Percentiles rank a stretch among this genome's conserved stretches.
Evolutionary conservation across 2,329 filamentous ascomycete species (phyloP).

Genomic region (Neoarthrinium moseri): DNA sequence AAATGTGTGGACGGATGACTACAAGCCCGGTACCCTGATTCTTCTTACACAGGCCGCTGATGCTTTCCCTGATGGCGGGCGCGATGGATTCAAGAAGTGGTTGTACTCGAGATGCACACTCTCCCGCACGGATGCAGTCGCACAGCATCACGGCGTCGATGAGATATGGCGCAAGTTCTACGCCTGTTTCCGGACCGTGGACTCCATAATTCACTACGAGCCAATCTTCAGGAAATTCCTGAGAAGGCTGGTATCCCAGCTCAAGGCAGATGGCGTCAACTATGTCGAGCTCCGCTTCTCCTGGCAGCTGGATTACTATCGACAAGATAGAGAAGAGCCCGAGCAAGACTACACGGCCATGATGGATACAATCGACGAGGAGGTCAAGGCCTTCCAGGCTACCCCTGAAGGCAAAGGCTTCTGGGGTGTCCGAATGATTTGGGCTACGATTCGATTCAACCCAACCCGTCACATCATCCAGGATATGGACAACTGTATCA

Average conservation of each 20-base stretch:
- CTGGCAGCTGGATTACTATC: slow-evolving; percentile 71
- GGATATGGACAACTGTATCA: slow-evolving; percentile 85
- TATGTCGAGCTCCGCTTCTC: slow-evolving; percentile 80
- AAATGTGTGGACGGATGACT: slow-evolving; percentile 65
- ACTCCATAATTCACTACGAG: slow-evolving; percentile 81
- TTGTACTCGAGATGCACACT: slow-evolving; percentile 72
- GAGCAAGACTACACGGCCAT: slow-evolving; percentile 69
- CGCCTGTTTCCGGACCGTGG: slow-evolving; percentile 71
- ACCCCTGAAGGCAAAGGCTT: slow-evolving; percentile 72
- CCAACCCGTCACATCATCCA: slow-evolving; percentile 67
- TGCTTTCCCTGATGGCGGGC: slow-evolving; percentile 71
- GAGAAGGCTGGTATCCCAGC: slow-evolving; percentile 64
- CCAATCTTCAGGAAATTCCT: slow-evolving; percentile 81
- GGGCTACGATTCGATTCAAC: slow-evolving; percentile 70
- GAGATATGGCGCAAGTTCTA: slow-evolving; percentile 83
- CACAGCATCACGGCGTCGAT: slow-evolving; percentile 80
- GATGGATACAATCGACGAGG: slow-evolving; percentile 73
- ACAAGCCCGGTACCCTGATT: slow-evolving; percentile 58
- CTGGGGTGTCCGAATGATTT: slow-evolving; percentile 83
- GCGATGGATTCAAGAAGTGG: slow-evolving; percentile 73
- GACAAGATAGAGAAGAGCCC: slow-evolving; percentile 60
- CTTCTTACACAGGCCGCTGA: slow-evolving; percentile 64
- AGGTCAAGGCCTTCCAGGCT: slow-evolving; percentile 72
- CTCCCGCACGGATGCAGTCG: slow-evolving; percentile 67
- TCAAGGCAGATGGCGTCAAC: slow-evolving; percentile 78